Evolutionary conservation across 805 yeast species (phyloP).

Genomic region (Tetrapisispora namnaoensis): DNA sequence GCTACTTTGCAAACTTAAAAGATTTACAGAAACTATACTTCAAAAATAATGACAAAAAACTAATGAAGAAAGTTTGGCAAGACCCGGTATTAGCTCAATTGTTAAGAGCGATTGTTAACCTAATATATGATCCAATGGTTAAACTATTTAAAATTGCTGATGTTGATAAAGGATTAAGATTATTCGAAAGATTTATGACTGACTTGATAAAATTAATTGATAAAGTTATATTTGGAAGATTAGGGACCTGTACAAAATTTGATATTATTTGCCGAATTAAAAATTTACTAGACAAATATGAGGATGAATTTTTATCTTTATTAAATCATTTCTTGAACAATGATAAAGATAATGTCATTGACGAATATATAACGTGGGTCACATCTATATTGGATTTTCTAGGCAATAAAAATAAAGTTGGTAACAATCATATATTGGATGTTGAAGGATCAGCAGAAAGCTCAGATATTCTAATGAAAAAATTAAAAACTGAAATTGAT

Average conservation of each 20-base stretch:
- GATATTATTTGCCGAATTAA: slow-evolving; percentile 44
- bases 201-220: slow-evolving; percentile 56
- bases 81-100: slow-evolving; percentile 75
- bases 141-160: slow-evolving; percentile 56
- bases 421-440: slow-evolving; percentile 36
- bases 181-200: slow-evolving; percentile 52
- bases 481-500: slow-evolving; percentile 32
- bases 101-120: slow-evolving; percentile 59
- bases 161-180: slow-evolving; percentile 52
- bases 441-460: slow-evolving; percentile 12
- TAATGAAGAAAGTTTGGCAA: slow-evolving; percentile 70
- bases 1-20: slow-evolving; percentile 43
- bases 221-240: slow-evolving; percentile 34
- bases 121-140: slow-evolving; percentile 69
- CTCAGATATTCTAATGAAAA: slow-evolving; percentile 19
- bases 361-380: slow-evolving; percentile 64
- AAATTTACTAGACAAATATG: slow-evolving; percentile 58
- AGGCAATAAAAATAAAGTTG: slow-evolving; percentile 34
- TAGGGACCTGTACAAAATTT: slow-evolving; percentile 49
- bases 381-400: slow-evolving; percentile 53
- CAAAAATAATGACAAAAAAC: slow-evolving; percentile 65
- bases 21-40: slow-evolving; percentile 56
- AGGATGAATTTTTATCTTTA: slow-evolving; percentile 60
- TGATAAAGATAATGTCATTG: slow-evolving; percentile 63
- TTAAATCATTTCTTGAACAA: slow-evolving; percentile 69